Conservation (phyloP, 768 basidiomycete genomes). For the Phlebiopsis flavidoalba region DNA sequence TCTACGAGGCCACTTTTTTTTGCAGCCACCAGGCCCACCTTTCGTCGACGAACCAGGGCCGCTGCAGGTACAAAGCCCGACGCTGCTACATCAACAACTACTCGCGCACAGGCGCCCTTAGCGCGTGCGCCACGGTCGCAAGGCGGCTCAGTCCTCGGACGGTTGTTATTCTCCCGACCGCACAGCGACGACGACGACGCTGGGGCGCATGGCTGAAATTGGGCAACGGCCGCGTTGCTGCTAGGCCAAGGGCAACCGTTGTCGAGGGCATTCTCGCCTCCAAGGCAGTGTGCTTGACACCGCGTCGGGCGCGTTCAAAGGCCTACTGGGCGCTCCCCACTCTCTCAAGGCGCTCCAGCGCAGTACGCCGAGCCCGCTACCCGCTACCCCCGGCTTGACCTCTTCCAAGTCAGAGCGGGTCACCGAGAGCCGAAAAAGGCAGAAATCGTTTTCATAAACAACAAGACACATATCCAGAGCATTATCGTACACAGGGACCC, state of each 20-base stretch:
- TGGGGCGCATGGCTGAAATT: neutral
- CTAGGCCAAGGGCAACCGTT: neutral
- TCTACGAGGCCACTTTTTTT: neutral
- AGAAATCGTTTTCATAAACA: neutral
- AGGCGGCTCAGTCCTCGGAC: neutral
- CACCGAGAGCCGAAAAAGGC: neutral
- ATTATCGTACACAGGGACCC: neutral
- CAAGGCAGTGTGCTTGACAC: constrained; percentile 4
- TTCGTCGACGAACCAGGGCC: neutral
- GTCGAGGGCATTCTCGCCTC: neutral
- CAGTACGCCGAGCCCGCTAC: neutral
- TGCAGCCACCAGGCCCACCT: neutral
- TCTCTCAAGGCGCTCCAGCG: neutral
- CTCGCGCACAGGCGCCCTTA: neutral
- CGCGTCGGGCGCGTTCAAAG: constrained; percentile 1
- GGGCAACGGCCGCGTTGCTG: neutral
- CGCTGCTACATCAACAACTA: neutral
- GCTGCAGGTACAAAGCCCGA: neutral
- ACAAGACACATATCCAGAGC: neutral
- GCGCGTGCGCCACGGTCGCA: constrained; percentile 5
- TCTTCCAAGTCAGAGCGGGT: neutral
- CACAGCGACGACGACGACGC: neutral
- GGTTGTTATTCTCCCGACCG: neutral
- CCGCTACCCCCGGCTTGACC: neutral
- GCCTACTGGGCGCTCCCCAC: too few relatives aligned